These are phyloP conservation scores for Neurospora sp. DNA, from an alignment of 495 filamentous ascomycete genomes.

Conservation along the genomic window DNA sequence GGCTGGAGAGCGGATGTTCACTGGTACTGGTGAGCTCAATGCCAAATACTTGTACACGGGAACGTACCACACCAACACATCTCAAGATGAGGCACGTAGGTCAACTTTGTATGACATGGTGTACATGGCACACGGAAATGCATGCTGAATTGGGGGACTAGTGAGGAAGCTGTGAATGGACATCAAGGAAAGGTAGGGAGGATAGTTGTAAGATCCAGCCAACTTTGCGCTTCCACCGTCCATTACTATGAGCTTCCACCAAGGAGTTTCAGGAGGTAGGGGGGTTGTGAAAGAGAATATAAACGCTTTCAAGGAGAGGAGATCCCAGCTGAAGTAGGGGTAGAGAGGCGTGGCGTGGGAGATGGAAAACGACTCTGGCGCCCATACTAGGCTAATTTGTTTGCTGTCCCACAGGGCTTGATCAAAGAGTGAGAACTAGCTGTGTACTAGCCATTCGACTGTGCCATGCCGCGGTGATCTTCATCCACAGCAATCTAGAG, in stretches of 20 bases:
- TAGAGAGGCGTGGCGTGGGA: neutral
- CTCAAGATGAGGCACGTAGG: neutral
- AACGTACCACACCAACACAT: neutral
- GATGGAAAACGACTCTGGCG: neutral
- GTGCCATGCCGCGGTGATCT: neutral
- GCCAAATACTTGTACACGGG: neutral
- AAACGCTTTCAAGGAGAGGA: neutral
- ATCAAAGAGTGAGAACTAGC: neutral
- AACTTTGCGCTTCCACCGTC: neutral
- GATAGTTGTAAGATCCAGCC: neutral
- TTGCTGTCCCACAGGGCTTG: neutral
- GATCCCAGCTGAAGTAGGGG: neutral
- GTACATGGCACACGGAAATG: neutral
- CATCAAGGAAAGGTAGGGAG: neutral
- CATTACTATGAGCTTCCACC: neutral
- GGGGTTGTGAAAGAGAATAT: neutral
- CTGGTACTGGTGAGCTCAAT: neutral
- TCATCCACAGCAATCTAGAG: neutral
- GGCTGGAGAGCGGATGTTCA: neutral
- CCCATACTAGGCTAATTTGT: neutral
- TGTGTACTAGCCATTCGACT: neutral
- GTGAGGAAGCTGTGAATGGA: neutral
- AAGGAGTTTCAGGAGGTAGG: neutral
- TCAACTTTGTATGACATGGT: neutral
- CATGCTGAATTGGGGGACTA: neutral